These are phyloP conservation scores for Kodamaea sagamina DNA, from an alignment of 805 yeast species.

Conservation along the genomic window DNA sequence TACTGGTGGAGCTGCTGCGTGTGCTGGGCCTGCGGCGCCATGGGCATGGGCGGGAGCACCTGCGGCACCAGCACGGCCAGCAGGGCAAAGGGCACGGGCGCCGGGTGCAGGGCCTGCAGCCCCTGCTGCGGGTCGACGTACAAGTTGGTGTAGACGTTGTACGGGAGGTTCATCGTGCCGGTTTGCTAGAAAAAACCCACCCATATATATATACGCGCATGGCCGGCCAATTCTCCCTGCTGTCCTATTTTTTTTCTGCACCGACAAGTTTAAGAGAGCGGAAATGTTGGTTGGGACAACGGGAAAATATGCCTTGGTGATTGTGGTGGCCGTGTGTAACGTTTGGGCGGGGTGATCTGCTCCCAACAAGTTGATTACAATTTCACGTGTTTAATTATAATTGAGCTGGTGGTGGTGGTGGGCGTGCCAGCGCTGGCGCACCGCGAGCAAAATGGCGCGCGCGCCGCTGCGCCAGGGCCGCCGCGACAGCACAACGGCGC, in stretches of 20 bases:
- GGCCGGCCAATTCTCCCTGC: neutral
- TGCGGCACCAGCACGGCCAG: slow-evolving; percentile 11
- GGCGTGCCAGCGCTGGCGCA: neutral
- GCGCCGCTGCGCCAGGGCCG: neutral
- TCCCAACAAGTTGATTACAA: neutral
- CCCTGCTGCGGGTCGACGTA: slow-evolving; percentile 4
- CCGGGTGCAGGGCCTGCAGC: slow-evolving; percentile 8
- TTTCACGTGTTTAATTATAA: slow-evolving; percentile 5
- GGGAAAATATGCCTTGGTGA: slow-evolving; percentile 1
- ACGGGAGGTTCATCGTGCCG: slow-evolving; percentile 9
- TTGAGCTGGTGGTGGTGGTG: neutral
- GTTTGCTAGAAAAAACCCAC: slow-evolving; percentile 1
- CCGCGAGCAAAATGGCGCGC: neutral
- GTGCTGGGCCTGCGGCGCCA: slow-evolving; percentile 7
- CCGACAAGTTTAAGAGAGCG: slow-evolving; percentile 11
- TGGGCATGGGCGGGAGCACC: slow-evolving; percentile 1
- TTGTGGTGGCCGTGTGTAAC: no score
- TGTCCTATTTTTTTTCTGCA: slow-evolving; percentile 1
- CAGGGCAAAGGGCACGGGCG: slow-evolving; percentile 8
- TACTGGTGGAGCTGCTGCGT: slow-evolving; percentile 9
- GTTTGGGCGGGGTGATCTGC: no score
- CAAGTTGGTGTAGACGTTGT: slow-evolving; percentile 10
- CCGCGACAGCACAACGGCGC: no score
- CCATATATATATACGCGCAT: slow-evolving; percentile 2
- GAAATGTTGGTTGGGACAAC: slow-evolving; percentile 2